Base-by-base conservation (phyloP, 768 basidiomycete genomes). In the Rhizopogon roseolus region DNA sequence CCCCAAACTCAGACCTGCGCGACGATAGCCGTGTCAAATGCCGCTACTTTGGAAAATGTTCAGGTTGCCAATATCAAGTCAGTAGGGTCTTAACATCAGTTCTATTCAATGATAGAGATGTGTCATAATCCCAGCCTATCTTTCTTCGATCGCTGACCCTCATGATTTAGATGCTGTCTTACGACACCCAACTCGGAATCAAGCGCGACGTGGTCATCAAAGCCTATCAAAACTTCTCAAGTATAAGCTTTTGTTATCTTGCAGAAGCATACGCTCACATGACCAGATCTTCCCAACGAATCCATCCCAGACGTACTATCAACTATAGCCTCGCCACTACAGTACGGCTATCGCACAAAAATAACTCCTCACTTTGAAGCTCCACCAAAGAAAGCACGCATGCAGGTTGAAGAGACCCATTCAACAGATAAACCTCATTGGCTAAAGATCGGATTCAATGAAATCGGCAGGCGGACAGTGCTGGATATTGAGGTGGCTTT, bases 291-390 rank as follows among this genome's bases (percentile, higher is more conserved):
- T 0, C 69, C 81, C 3, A 63, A 76, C 2, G 64, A 77, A 0
- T 67, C 73, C 0, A 71, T 96, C 1, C 94, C 96, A 7, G 50
- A 67, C 0, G 83, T 93, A 17, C 77, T 79, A 38, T 70, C 84
- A 0, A 97, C 94, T 0, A 84, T 93, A 6, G 80, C 83, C n/a
- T 93, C 91, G 0, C 97, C 96, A 0, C 75, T 90, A 46, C 84
- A 95, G 51, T 98, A 96, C 66, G 82, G 79, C 49, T 99, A 99
- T 67, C 84, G 96, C 32, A 99, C 97, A 2, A 99, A 99, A 72
- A 85, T 99, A 50, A 98, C 97, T 0, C 97, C 97, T 0, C 97
- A 99, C 66, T 98, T 98, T 57, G 90, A 94, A 22, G 80, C 85
- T 0, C 85, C 93, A 0, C 79, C 81, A 1, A 82, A 76, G 52